Evolutionary conservation across 2,329 filamentous ascomycete species (phyloP), one percentile per base, ranked within the genome.

Genomic region (Neonectria magnoliae): DNA sequence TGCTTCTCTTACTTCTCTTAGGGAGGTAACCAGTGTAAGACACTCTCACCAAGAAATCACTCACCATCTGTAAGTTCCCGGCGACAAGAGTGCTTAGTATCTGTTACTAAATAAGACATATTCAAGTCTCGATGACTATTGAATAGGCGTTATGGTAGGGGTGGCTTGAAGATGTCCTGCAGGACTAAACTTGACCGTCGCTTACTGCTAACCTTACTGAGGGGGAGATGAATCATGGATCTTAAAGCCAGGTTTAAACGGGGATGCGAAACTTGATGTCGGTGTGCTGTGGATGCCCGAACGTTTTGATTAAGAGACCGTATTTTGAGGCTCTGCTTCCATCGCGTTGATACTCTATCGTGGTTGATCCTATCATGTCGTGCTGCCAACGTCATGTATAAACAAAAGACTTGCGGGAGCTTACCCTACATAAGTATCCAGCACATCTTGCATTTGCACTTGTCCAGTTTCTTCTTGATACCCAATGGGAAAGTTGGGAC

Each of bases 161-260:
- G 22, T 25, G 22, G 22, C 22, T 25, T 25, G 22, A 25, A 25
- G 22, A 25, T 25, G 44, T 38, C 53, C 38, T n/a, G n/a, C 31
- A 38, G 31, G n/a, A 18, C n/a, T 18, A 18, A 29, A 51, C 16
- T 29, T 16, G 47, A 27, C 29, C 48, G 5, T 56, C 41, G 52
- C 45, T 45, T 38, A 53, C 18, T n/a, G n/a, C 60, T 63, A 63
- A 53, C 60, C 60, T 16, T 48, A 31, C 54, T 54, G 11, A 48
- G 60, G 54, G 50, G 42, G 48, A 36, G 48, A 36, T 6, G 33
- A 33, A 58, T 63, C 48, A 36, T 6, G 25, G 42, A 58, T 63
- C 48, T 62, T 54, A n/a, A 53, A 51, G 20, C 20, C 52, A 47
- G n/a, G 25, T 45, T 62, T 7, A 14, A 31, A 53, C 22, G 33